These are phyloP conservation scores for Liquidambar formosana DNA, from an alignment of 164 flowering plant species.

Conservation along the genomic window DNA sequence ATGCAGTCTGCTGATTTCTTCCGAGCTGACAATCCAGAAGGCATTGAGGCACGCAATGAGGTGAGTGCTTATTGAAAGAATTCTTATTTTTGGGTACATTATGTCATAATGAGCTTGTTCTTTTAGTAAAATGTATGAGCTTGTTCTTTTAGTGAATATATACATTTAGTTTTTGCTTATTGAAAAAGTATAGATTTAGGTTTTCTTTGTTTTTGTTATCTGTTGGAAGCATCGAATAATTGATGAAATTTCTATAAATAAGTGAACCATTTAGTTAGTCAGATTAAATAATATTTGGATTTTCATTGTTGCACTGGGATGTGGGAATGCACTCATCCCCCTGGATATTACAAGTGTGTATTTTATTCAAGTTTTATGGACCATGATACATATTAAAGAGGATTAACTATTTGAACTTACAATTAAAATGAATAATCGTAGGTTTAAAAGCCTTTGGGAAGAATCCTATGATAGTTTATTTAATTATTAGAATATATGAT, in stretches of 20 bases:
- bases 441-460: background rate
- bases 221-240: background rate
- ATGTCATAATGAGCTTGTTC: background rate
- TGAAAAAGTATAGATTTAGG: background rate
- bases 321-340: background rate
- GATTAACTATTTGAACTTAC: background rate
- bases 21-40: conserved; percentile 95
- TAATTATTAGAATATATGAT: no score
- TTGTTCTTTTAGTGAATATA: no score
- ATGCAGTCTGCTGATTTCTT: conserved; percentile 97
- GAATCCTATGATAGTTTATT: background rate
- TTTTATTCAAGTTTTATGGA: background rate
- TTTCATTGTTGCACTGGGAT: background rate
- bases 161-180: no score
- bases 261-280: conserved; percentile 1
- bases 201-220: background rate
- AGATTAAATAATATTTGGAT: background rate
- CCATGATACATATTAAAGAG: background rate
- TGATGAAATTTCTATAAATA: no score
- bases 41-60: conserved; percentile 97
- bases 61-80: conserved; percentile 33
- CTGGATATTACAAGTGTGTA: background rate
- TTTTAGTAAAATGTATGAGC: no score
- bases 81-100: background rate
- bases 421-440: background rate